Percentiles rank a stretch among this genome's conserved stretches.
These are phyloP conservation scores for Naganishia cerealis DNA, from an alignment of 1,284 basidiomycete species.

Conservation along the genomic window DNA sequence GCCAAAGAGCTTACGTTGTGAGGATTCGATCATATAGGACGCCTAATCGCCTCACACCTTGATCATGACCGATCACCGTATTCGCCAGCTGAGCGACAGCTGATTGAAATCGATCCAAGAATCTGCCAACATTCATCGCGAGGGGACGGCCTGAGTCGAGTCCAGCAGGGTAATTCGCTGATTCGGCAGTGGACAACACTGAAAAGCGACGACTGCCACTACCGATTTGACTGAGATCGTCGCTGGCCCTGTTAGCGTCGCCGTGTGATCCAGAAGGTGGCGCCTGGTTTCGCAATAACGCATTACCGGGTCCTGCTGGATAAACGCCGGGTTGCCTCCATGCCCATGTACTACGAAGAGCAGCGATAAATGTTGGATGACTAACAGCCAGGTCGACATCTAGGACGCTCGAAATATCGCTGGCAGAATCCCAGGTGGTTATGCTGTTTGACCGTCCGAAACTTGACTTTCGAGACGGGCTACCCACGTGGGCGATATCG, in stretches of 20 bases:
- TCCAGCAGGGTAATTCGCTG: conserved; percentile 23
- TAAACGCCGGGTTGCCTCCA: conserved; percentile 48
- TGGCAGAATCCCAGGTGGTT: conserved; percentile 21
- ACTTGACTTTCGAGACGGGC: conserved; percentile 31
- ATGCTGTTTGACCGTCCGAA: conserved; percentile 30
- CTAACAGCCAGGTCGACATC: conserved; percentile 53
- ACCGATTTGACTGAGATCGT: conserved; percentile 7
- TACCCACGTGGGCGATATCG: conserved; percentile 50
- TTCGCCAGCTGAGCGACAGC: conserved; percentile 47
- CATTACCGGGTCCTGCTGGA: conserved; percentile 15
- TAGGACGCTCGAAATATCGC: conserved; percentile 41
- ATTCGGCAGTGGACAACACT: conserved; percentile 24
- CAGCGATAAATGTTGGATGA: conserved; percentile 56
- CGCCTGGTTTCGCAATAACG: not conserved
- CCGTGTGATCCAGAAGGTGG: not conserved
- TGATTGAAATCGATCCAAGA: conserved; percentile 50
- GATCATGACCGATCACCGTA: conserved; percentile 46
- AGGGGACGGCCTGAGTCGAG: conserved; percentile 27
- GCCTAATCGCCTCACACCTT: conserved; percentile 50
- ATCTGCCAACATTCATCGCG: conserved; percentile 45
- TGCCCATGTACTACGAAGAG: conserved; percentile 53
- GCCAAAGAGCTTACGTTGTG: conserved; percentile 48
- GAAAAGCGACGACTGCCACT: conserved; percentile 12
- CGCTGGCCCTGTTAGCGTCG: not conserved
- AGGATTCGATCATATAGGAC: conserved; percentile 56